A percentile compares a stretch with the other conserved stretches of the same genome.
These are phyloP conservation scores for Rhytidiadelphus loreus DNA, from an alignment of 225 moss, liverwort and hornwort species.

Conservation along the genomic window DNA sequence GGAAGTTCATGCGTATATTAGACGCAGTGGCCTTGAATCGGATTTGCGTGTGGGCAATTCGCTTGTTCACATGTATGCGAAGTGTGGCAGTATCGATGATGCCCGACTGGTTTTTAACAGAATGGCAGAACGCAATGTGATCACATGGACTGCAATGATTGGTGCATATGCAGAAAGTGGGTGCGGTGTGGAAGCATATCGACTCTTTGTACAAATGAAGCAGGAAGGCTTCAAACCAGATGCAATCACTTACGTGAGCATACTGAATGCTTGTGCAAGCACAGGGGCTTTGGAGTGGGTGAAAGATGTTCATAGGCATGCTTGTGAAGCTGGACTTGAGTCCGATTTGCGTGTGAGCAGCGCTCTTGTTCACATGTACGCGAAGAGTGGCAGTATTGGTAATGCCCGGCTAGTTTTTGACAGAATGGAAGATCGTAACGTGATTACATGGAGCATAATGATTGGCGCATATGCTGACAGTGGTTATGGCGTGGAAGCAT, in stretches of 20 bases:
- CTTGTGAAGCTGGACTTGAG: not conserved
- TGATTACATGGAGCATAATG: not conserved
- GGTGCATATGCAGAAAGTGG: not conserved
- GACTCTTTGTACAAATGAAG: not conserved
- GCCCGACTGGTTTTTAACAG: not conserved
- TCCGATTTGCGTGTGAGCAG: not conserved
- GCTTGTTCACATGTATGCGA: not conserved
- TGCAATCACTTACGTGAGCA: not conserved
- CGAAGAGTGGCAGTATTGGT: not conserved
- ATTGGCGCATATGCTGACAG: not conserved
- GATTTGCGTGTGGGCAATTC: not conserved
- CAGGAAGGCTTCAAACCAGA: not conserved
- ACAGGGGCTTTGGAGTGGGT: not conserved
- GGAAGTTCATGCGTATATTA: not conserved
- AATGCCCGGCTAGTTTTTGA: not conserved
- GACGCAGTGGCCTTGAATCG: not conserved
- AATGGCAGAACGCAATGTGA: not conserved
- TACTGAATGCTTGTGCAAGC: not conserved
- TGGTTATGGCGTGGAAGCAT: not conserved
- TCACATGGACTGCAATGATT: not conserved
- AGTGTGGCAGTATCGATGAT: not conserved
- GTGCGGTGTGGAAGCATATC: not conserved
- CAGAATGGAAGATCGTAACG: not conserved
- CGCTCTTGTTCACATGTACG: not conserved
- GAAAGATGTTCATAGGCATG: not conserved